A percentile compares a stretch with the other conserved stretches of the same genome.
These are phyloP conservation scores for Sporisorium iseilematis-ciliati DNA, from an alignment of 1,284 basidiomycete species.

Conservation along the genomic window DNA sequence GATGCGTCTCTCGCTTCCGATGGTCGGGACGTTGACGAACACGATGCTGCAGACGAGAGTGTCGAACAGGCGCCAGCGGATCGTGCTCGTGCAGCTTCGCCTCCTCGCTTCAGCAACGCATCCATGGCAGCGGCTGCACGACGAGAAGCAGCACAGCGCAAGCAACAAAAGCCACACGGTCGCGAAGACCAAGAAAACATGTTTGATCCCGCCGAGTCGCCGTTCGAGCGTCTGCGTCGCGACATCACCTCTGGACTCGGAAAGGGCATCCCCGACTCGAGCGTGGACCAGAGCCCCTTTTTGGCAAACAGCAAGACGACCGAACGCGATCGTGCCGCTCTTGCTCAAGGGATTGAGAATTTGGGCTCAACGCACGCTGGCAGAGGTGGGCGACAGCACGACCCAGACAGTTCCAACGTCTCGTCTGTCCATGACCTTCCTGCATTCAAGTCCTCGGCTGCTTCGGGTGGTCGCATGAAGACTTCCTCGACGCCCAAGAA, in stretches of 20 bases:
- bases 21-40: conserved; percentile 5
- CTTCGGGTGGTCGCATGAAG: conserved; percentile 34
- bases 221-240: conserved; percentile 76
- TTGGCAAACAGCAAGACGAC: conserved; percentile 17
- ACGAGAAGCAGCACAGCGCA: conserved; percentile 71
- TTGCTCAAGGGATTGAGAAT: conserved; percentile 44
- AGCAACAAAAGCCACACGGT: conserved; percentile 30
- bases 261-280: conserved; percentile 21
- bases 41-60: conserved; percentile 41
- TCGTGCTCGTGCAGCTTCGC: conserved; percentile 77
- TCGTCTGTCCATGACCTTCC: conserved; percentile 43
- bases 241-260: conserved; percentile 45
- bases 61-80: conserved; percentile 35
- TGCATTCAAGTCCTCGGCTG: conserved; percentile 25
- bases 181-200: conserved; percentile 43
- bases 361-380: conserved; percentile 17
- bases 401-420: conserved; percentile 38
- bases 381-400: conserved; percentile 17
- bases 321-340: conserved; percentile 37
- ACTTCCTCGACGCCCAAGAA: conserved; percentile 55
- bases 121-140: conserved; percentile 76
- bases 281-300: conserved; percentile 37
- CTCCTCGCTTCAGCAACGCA: conserved; percentile 65
- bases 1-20: conserved; percentile 33
- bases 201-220: conserved; percentile 75